Percentiles rank a stretch among this genome's conserved stretches.
These are phyloP conservation scores for Tetrahymena elliotti DNA, from an alignment of 73 alveolate genomes.

Conservation along the genomic window DNA sequence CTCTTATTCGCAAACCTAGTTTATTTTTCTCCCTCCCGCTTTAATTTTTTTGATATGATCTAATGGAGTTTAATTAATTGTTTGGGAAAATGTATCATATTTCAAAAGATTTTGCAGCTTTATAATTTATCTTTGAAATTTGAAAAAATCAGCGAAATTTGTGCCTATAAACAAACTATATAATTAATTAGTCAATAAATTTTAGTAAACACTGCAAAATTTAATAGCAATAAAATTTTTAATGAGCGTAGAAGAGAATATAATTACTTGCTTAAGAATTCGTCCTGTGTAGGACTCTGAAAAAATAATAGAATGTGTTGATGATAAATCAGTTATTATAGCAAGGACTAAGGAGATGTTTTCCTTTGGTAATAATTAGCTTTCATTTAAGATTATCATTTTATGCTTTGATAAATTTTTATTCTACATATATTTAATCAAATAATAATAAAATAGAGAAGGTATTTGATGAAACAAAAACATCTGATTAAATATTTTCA, in stretches of 20 bases:
- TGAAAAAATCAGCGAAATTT: background rate
- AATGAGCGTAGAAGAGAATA: background rate
- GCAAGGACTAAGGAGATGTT: background rate
- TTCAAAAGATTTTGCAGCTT: background rate
- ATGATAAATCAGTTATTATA: background rate
- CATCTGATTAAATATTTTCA: background rate
- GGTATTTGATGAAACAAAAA: background rate
- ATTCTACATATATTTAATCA: background rate
- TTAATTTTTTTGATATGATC: background rate
- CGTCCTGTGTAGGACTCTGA: background rate
- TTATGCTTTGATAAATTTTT: background rate
- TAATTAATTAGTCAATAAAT: background rate
- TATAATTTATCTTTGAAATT: background rate
- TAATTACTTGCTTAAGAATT: background rate
- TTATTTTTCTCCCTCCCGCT: slow-evolving; percentile 1
- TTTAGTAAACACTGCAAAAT: background rate
- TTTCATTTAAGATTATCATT: background rate
- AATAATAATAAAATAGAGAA: background rate
- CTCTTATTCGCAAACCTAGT: background rate
- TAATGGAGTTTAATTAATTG: background rate
- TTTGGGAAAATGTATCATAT: background rate
- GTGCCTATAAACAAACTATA: background rate
- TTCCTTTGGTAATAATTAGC: background rate
- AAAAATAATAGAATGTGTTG: background rate
- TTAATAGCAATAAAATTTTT: background rate